phyloP scores from a whole-genome alignment of 129 eudicot genomes.

The carrot (Daucus carota) region DNA sequence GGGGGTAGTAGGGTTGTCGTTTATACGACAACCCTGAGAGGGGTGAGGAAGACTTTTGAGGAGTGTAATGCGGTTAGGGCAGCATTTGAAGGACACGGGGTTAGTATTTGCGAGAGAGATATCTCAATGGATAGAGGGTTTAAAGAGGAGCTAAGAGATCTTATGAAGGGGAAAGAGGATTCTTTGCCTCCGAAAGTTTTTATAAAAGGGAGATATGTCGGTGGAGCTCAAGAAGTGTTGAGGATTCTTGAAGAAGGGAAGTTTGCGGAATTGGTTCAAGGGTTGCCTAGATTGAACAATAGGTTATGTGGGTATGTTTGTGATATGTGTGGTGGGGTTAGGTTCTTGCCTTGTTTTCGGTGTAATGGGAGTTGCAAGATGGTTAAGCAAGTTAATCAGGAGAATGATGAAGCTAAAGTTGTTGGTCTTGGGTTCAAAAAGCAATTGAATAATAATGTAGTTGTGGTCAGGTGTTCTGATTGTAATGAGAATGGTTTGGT shows the following conservation, averaged over 20 bases:
- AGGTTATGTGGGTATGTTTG: conserved; percentile 41
- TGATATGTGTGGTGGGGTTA: conserved; percentile 76
- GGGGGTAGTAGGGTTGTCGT: conserved; percentile 63
- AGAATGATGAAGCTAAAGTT: conserved; percentile 6
- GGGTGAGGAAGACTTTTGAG: conserved; percentile 72
- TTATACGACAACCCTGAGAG: conserved; percentile 66
- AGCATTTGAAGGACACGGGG: conserved; percentile 54
- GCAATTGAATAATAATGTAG: conserved; percentile 16
- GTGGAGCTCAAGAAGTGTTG: conserved; percentile 70
- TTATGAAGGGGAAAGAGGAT: conserved; percentile 51
- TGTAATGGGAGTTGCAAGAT: conserved; percentile 91
- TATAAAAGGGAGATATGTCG: conserved; percentile 73
- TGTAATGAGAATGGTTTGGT: conserved; percentile 95
- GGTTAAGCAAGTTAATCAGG: conserved; percentile 22
- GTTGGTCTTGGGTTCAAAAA: background rate
- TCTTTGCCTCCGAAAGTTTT: conserved; percentile 64
- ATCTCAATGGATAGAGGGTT: conserved; percentile 84
- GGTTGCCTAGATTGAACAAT: conserved; percentile 44
- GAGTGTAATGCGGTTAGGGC: conserved; percentile 71
- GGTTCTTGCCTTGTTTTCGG: conserved; percentile 73
- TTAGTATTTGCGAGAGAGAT: conserved; percentile 60
- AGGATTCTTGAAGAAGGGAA: conserved; percentile 59
- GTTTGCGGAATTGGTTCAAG: conserved; percentile 47
- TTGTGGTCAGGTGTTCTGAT: conserved; percentile 51
- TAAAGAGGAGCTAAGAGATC: conserved; percentile 52